Conservation (phyloP, 2,329 filamentous ascomycete genomes). For the Exophiala xenobiotica region DNA sequence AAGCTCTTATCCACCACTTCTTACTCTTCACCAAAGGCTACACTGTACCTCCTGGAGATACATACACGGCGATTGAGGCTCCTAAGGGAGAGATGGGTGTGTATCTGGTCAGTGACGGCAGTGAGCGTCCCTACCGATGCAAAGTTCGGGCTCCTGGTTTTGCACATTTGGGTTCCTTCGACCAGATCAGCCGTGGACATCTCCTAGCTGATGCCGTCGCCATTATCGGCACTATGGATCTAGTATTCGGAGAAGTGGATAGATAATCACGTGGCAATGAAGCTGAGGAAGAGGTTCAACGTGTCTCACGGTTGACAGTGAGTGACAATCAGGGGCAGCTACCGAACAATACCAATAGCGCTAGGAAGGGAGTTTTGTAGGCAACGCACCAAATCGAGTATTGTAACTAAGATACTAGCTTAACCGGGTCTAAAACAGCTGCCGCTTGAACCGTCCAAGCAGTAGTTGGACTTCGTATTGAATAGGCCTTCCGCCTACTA, state of each 20-base stretch:
- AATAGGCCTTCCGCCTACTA: no score
- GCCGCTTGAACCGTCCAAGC: no score
- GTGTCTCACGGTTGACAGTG: no score
- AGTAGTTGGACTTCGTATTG: no score
- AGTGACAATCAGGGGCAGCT: no score
- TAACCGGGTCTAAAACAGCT: no score
- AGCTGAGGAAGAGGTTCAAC: no score
- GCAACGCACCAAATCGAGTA: no score
- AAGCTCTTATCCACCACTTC: constrained; percentile 98
- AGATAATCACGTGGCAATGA: no score
- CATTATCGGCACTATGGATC: constrained; percentile 65
- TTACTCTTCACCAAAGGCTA: constrained; percentile 98
- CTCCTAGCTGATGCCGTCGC: constrained; percentile 94
- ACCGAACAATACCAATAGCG: no score
- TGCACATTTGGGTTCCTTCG: constrained; percentile 89
- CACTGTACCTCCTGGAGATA: constrained; percentile 93
- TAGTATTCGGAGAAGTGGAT: constrained; percentile 67
- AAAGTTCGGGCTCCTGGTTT: constrained; percentile 97
- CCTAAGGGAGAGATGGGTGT: constrained; percentile 99
- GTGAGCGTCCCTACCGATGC: constrained; percentile 93
- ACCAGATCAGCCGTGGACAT: constrained; percentile 89
- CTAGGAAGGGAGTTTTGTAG: no score
- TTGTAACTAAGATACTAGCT: no score
- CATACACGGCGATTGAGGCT: constrained; percentile 97
- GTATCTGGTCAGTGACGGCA: constrained; percentile 92